These are phyloP conservation scores for Inonotus obliquus DNA, from an alignment of 1,284 basidiomycete species.

Conservation along the genomic window DNA sequence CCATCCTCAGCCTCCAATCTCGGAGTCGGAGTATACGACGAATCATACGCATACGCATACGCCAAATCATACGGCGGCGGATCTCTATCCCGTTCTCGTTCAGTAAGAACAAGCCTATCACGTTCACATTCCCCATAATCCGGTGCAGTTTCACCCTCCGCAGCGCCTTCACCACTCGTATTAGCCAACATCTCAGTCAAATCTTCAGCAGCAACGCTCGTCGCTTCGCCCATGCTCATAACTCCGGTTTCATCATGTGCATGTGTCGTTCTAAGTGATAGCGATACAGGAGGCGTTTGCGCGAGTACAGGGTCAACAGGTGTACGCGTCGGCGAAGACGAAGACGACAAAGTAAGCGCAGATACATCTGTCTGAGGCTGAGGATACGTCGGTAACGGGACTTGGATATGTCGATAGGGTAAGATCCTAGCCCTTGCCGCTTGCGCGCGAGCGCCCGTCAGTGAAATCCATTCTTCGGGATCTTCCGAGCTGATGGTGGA, in stretches of 20 bases:
- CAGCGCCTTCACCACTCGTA: neutral
- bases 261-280: neutral
- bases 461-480: constrained; percentile 1
- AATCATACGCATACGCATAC: neutral
- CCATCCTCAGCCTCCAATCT: neutral
- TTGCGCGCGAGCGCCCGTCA: constrained; percentile 1
- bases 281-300: neutral
- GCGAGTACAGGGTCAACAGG: neutral
- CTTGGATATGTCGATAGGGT: neutral
- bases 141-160: neutral
- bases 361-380: neutral
- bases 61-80: constrained; percentile 1
- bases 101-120: neutral
- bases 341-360: neutral
- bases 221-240: neutral
- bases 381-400: neutral
- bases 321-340: neutral
- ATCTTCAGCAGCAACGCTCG: neutral
- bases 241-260: neutral
- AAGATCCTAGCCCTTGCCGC: neutral
- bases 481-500: neutral
- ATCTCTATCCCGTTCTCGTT: too few species aligned
- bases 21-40: neutral
- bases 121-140: neutral
- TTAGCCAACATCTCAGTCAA: neutral